Evolutionary conservation across 2,329 filamentous ascomycete genomes (phyloP).

Genomic region (Fusarium illudens): DNA sequence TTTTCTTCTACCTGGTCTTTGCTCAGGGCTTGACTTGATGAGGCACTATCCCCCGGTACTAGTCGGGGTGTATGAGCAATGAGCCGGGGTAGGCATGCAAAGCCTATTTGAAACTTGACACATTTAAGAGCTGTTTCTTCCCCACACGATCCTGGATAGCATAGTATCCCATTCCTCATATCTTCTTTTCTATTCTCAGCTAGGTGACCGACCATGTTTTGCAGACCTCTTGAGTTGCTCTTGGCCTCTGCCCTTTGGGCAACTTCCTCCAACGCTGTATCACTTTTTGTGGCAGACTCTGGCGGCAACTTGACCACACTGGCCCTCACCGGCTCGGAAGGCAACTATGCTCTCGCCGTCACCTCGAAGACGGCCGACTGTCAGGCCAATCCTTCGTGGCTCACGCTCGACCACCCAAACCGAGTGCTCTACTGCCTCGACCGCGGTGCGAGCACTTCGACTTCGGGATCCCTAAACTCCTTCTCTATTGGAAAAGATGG

Average conservation of each 20-base stretch:
- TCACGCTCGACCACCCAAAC: slow-evolving; percentile 24
- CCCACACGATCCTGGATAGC: neutral
- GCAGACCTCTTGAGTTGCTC: neutral
- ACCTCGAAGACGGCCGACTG: slow-evolving; percentile 24
- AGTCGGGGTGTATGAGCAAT: neutral
- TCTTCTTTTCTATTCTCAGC: neutral
- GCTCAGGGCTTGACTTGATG: neutral
- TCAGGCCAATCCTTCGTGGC: slow-evolving; percentile 28
- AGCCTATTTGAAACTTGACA: neutral
- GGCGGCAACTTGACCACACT: slow-evolving; percentile 35
- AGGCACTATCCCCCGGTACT: neutral
- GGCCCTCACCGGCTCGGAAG: neutral
- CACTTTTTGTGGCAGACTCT: slow-evolving; percentile 35
- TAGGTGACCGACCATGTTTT: neutral
- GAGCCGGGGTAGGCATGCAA: neutral
- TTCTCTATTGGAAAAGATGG: slow-evolving; percentile 25
- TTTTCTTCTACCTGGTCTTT: neutral
- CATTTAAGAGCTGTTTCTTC: neutral
- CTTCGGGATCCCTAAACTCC: slow-evolving; percentile 35
- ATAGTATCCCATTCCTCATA: neutral
- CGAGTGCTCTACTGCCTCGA: slow-evolving; percentile 37
- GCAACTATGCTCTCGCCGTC: slow-evolving; percentile 12
- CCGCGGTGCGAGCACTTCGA: slow-evolving; percentile 11
- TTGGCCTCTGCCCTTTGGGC: slow-evolving; percentile 11
- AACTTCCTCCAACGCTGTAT: slow-evolving; percentile 16